A percentile compares a stretch with the other conserved stretches of the same genome.
Conservation (phyloP, 352 stramenopile genomes). For the Phytophthora pinifolia region DNA sequence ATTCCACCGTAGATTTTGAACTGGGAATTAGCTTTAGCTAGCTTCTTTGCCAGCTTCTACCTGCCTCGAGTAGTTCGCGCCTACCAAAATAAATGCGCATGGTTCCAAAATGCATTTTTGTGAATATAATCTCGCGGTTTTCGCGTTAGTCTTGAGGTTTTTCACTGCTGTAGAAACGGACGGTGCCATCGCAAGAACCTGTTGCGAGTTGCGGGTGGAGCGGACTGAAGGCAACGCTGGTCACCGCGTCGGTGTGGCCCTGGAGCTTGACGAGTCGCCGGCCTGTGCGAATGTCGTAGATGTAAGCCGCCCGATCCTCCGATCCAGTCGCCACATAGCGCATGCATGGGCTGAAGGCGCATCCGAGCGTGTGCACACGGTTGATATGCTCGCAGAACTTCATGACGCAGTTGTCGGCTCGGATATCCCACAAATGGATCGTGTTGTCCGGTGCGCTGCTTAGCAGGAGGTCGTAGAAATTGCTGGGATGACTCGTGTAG, state of each 20-base stretch:
- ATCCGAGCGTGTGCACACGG: slow-evolving; percentile 68
- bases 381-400: slow-evolving; percentile 85
- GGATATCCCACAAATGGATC: slow-evolving; percentile 85
- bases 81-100: slow-evolving; percentile 17
- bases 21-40: slow-evolving; percentile 31
- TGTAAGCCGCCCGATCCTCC: slow-evolving; percentile 77
- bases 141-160: slow-evolving; percentile 10
- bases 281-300: slow-evolving; percentile 87
- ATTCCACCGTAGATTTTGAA: slow-evolving; percentile 43
- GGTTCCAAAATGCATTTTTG: slow-evolving; percentile 39
- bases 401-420: slow-evolving; percentile 85
- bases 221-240: slow-evolving; percentile 77
- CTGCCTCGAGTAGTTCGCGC: slow-evolving; percentile 27
- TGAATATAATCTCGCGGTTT: slow-evolving; percentile 42
- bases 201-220: slow-evolving; percentile 82
- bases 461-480: slow-evolving; percentile 86
- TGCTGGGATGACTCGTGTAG: slow-evolving; percentile 65
- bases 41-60: slow-evolving; percentile 33
- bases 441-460: slow-evolving; percentile 71
- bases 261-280: slow-evolving; percentile 56
- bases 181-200: slow-evolving; percentile 69
- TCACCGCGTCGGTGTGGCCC: slow-evolving; percentile 78
- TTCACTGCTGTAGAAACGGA: slow-evolving; percentile 54
- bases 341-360: slow-evolving; percentile 89
- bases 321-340: slow-evolving; percentile 87